phyloP scores from a whole-genome alignment of 2,329 filamentous ascomycete species.

The Chaetomium strumarium region DNA sequence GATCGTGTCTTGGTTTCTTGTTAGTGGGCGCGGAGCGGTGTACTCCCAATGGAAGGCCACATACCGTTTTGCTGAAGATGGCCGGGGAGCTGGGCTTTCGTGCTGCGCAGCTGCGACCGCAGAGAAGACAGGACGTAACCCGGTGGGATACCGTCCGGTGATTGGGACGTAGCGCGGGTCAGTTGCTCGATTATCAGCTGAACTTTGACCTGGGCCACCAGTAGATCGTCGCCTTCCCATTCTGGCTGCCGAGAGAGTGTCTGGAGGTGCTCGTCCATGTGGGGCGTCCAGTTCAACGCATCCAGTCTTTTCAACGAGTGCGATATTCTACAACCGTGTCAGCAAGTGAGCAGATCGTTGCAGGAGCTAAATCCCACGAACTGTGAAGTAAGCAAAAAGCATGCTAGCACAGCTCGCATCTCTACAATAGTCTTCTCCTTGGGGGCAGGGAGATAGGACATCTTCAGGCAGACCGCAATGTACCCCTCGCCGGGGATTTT shows the following conservation, averaged over 20 bases:
- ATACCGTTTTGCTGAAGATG: conserved; percentile 24
- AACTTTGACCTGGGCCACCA: conserved; percentile 38
- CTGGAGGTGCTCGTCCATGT: conserved; percentile 52
- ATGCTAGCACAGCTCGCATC: conserved; percentile 42
- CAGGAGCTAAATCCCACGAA: conserved; percentile 23
- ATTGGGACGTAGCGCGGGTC: conserved; percentile 22
- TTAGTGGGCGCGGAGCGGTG: conserved; percentile 3
- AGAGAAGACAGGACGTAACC: conserved; percentile 25
- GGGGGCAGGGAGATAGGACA: conserved; percentile 11
- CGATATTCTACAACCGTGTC: conserved; percentile 19
- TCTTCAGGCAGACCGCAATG: conserved; percentile 31
- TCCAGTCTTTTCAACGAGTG: conserved; percentile 41
- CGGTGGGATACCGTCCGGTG: conserved; percentile 21
- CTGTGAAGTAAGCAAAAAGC: conserved; percentile 39
- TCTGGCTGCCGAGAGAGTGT: conserved; percentile 41
- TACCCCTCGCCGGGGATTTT: conserved; percentile 33
- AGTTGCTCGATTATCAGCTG: conserved; percentile 36
- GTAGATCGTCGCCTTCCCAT: conserved; percentile 42
- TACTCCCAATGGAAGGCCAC: background rate
- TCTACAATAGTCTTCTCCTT: conserved; percentile 43
- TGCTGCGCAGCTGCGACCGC: conserved; percentile 24
- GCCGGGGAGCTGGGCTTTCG: conserved; percentile 23
- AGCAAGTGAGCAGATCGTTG: background rate
- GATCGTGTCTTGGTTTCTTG: conserved; percentile 29
- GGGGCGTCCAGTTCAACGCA: conserved; percentile 49